phyloP scores from a whole-genome alignment of 768 basidiomycete species.

The Dacryopinax spathularia region DNA sequence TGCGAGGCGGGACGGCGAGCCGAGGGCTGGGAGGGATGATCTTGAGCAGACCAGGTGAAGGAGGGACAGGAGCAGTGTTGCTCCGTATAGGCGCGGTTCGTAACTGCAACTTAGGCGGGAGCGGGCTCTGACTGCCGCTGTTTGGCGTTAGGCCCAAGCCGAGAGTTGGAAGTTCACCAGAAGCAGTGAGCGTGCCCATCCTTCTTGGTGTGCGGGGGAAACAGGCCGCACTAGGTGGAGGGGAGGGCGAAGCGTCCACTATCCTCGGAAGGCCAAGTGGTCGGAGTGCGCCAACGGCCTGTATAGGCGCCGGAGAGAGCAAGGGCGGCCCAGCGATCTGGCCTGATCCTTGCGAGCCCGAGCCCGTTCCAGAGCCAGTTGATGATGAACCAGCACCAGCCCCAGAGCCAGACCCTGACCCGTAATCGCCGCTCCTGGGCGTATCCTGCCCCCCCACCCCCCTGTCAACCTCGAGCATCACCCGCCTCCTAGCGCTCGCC shows the following conservation, averaged over 20 bases:
- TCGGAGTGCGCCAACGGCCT: conserved; percentile 34
- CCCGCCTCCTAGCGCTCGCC: background rate
- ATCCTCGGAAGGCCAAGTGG: conserved; percentile 20
- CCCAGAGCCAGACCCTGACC: background rate
- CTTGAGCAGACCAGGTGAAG: conserved; percentile 11
- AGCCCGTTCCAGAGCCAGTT: background rate
- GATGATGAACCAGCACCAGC: background rate
- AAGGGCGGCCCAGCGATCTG: too few species aligned
- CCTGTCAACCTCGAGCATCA: background rate
- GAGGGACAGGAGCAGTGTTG: conserved; percentile 12
- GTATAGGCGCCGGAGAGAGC: conserved; percentile 32
- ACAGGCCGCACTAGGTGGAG: conserved; percentile 32
- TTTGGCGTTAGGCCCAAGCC: background rate
- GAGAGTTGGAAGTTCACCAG: background rate
- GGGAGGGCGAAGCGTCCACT: conserved; percentile 41
- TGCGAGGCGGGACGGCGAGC: conserved; percentile 32
- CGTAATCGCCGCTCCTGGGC: background rate
- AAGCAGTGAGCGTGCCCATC: background rate
- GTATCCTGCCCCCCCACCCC: background rate
- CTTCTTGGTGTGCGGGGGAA: conserved; percentile 10
- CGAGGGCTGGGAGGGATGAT: conserved; percentile 19
- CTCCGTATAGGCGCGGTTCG: conserved; percentile 27
- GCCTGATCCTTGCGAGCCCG: background rate
- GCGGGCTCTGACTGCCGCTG: conserved; percentile 19
- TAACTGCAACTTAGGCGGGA: conserved; percentile 45